phyloP scores from a whole-genome alignment of 2,329 filamentous ascomycete genomes.

The Bipolaris victoriae region DNA sequence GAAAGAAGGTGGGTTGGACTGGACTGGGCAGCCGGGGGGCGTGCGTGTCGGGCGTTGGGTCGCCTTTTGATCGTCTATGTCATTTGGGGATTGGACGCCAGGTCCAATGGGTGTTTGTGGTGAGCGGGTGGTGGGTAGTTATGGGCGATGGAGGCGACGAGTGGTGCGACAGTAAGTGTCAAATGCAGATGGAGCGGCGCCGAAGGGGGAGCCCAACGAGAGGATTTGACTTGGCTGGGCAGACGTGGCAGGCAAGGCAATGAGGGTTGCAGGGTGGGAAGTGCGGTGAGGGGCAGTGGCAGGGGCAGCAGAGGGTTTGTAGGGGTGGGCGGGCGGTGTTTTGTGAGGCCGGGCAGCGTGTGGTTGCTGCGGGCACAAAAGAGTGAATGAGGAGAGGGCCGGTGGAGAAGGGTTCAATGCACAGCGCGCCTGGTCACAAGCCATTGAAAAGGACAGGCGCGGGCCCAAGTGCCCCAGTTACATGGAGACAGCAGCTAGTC shows the following conservation, averaged over 20 bases:
- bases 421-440: constrained; percentile 14
- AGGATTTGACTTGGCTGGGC: constrained; percentile 22
- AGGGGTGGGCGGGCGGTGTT: background rate
- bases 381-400: constrained; percentile 11
- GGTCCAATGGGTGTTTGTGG: constrained; percentile 41
- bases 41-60: constrained; percentile 34
- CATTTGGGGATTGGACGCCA: constrained; percentile 46
- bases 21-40: constrained; percentile 28
- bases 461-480: constrained; percentile 6
- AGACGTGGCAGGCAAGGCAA: constrained; percentile 23
- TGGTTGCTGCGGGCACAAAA: constrained; percentile 14
- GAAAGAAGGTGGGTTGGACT: constrained; percentile 33
- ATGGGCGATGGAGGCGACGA: constrained; percentile 23
- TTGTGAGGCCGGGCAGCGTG: background rate
- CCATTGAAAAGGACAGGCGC: constrained; percentile 15
- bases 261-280: background rate
- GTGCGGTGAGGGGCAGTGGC: background rate
- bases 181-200: constrained; percentile 34
- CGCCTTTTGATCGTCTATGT: constrained; percentile 36
- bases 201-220: constrained; percentile 16
- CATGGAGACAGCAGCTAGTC: constrained; percentile 19
- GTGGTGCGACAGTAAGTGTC: constrained; percentile 37
- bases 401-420: constrained; percentile 17
- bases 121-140: constrained; percentile 26
- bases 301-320: background rate